phyloP scores from a whole-genome alignment of 345 rosid genomes.

The Citrus australasica region DNA sequence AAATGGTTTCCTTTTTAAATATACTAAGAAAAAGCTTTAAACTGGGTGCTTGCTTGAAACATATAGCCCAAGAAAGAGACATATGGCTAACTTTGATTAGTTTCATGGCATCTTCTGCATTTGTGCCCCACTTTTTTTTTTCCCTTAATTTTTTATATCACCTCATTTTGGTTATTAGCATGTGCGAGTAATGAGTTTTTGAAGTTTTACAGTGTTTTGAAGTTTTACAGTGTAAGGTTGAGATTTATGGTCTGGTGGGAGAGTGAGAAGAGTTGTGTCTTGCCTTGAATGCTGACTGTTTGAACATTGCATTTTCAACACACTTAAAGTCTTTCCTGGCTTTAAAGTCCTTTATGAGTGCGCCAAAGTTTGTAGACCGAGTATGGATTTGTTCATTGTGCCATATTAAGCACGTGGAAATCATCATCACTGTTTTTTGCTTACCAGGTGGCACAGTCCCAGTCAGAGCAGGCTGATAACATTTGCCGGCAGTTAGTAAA shows the following conservation, averaged over 20 bases:
- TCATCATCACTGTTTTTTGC: neutral
- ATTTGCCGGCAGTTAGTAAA: constrained; percentile 24
- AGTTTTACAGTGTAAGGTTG: neutral
- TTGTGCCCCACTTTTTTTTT: neutral
- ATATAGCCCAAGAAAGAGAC: neutral
- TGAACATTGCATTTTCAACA: neutral
- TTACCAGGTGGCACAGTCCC: constrained; percentile 30
- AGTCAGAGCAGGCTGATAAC: constrained; percentile 27
- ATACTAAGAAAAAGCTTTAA: neutral
- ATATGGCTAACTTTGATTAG: neutral
- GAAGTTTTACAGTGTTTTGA: neutral
- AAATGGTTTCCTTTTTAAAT: neutral
- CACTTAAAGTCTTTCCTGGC: neutral
- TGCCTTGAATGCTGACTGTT: neutral
- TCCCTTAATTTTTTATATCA: neutral
- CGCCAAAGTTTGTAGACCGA: neutral
- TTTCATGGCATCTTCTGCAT: neutral
- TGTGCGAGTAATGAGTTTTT: neutral
- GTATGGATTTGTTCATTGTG: neutral
- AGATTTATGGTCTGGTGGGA: neutral
- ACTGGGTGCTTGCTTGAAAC: neutral
- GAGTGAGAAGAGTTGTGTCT: neutral
- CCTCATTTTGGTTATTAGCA: no score
- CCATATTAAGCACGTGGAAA: neutral
- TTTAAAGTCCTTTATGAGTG: neutral